Conservation (phyloP, 176 grass and related monocot species). For the Cenchrus americanus region DNA sequence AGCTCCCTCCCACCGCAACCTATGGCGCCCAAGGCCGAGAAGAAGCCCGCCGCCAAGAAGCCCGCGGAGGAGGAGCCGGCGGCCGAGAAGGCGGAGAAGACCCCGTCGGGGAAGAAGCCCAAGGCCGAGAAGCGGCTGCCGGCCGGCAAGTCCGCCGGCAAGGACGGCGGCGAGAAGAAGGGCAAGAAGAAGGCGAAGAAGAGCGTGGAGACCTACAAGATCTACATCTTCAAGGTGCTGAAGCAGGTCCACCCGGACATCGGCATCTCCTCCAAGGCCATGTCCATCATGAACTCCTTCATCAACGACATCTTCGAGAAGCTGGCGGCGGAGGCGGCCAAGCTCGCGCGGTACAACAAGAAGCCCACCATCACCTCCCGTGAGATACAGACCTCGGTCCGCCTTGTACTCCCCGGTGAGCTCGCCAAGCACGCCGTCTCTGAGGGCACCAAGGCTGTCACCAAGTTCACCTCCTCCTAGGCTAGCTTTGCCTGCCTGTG, state of each 20-base stretch:
- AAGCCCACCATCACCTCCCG: slow-evolving; percentile 22
- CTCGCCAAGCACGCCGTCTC: slow-evolving; percentile 67
- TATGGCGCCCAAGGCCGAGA: slow-evolving; percentile 37
- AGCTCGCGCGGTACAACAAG: slow-evolving; percentile 26
- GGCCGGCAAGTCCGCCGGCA: not conserved
- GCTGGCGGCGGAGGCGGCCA: slow-evolving; percentile 35
- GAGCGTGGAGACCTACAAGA: slow-evolving; percentile 55
- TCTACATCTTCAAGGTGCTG: slow-evolving; percentile 57
- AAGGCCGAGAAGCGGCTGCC: slow-evolving; percentile 24
- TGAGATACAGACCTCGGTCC: slow-evolving; percentile 24
- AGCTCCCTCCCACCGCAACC: not conserved
- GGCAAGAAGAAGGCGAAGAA: slow-evolving; percentile 8
- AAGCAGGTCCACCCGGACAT: slow-evolving; percentile 40
- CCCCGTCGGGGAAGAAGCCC: slow-evolving; percentile 23
- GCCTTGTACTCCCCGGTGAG: slow-evolving; percentile 64
- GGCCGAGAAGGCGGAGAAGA: not conserved
- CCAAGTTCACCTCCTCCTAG: slow-evolving; percentile 62
- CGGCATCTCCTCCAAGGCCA: slow-evolving; percentile 56
- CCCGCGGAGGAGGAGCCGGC: slow-evolving; percentile 25
- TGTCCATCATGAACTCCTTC: slow-evolving; percentile 60
- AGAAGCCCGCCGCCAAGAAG: slow-evolving; percentile 40
- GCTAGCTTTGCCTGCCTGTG: not conserved
- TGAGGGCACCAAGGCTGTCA: slow-evolving; percentile 69
- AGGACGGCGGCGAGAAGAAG: slow-evolving; percentile 13
- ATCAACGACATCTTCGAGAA: slow-evolving; percentile 69